Conservation (phyloP, 2,329 filamentous ascomycete genomes). For the Pseudocercospora ulei region DNA sequence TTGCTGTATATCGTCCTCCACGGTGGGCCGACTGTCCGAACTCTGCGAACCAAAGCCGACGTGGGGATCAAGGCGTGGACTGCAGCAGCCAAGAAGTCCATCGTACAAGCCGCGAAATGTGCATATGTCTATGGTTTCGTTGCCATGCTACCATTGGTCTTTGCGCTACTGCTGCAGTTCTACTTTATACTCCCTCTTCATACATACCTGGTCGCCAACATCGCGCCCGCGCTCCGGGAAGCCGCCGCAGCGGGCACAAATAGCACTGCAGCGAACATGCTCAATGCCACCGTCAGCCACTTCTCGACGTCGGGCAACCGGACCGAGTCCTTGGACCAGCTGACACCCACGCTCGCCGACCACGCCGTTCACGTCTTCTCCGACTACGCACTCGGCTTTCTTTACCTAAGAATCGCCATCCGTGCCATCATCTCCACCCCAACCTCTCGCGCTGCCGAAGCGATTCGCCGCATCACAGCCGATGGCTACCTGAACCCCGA, state of each 20-base stretch:
- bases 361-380: slow-evolving; percentile 83
- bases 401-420: slow-evolving; percentile 74
- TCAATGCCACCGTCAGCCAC: slow-evolving; percentile 8
- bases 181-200: slow-evolving; percentile 82
- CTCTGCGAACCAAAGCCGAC: slow-evolving; percentile 17
- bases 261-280: background rate
- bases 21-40: slow-evolving; percentile 12
- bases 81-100: slow-evolving; percentile 20
- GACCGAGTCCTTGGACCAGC: slow-evolving; percentile 5
- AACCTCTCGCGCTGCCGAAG: slow-evolving; percentile 60
- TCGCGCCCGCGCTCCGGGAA: slow-evolving; percentile 14
- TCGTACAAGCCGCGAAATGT: slow-evolving; percentile 44
- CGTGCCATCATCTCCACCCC: slow-evolving; percentile 60
- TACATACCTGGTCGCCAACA: slow-evolving; percentile 52
- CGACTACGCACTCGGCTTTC: slow-evolving; percentile 82
- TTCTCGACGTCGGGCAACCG: slow-evolving; percentile 5
- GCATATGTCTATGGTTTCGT: slow-evolving; percentile 68
- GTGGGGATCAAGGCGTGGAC: slow-evolving; percentile 26
- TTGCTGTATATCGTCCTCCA: slow-evolving; percentile 48
- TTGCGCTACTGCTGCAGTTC: slow-evolving; percentile 72
- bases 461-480: slow-evolving; percentile 57
- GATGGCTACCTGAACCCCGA: slow-evolving; percentile 73
- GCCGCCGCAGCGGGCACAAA: slow-evolving; percentile 16
- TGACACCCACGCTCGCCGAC: slow-evolving; percentile 30
- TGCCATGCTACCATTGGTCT: slow-evolving; percentile 67